These are phyloP conservation scores for Pythium folliculosum DNA, from an alignment of 352 stramenopile genomes.

Conservation along the genomic window DNA sequence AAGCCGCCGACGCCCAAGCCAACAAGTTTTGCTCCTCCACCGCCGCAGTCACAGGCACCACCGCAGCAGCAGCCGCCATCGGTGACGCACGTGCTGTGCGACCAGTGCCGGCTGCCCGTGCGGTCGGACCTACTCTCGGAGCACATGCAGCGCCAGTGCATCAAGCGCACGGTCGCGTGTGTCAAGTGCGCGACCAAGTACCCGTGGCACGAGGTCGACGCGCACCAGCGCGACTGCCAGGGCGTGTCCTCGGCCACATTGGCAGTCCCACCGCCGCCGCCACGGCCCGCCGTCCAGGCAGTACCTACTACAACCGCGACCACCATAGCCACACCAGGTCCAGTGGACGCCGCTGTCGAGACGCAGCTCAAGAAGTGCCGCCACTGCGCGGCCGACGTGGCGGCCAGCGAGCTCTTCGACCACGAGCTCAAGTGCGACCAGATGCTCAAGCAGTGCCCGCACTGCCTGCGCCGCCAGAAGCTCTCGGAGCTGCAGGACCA, in stretches of 20 bases:
- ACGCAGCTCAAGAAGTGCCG: slow-evolving; percentile 60
- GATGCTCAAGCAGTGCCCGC: slow-evolving; percentile 81
- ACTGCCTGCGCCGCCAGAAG: slow-evolving; percentile 80
- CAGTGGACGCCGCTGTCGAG: background rate
- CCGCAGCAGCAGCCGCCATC: background rate
- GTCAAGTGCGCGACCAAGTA: slow-evolving; percentile 41
- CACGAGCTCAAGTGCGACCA: slow-evolving; percentile 81
- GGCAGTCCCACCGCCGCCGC: background rate
- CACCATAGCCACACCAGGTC: background rate
- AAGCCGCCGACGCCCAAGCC: slow-evolving; percentile 1
- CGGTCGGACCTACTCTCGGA: slow-evolving; percentile 46
- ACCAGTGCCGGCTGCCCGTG: slow-evolving; percentile 52
- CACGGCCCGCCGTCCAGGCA: background rate
- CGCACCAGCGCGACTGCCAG: slow-evolving; percentile 33
- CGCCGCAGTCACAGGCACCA: background rate
- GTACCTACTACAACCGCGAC: background rate
- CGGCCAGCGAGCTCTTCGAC: slow-evolving; percentile 49
- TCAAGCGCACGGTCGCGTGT: slow-evolving; percentile 53
- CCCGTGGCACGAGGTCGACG: slow-evolving; percentile 46
- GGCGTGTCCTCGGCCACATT: background rate
- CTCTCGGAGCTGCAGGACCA: slow-evolving; percentile 78
- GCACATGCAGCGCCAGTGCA: slow-evolving; percentile 58
- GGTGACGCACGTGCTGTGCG: slow-evolving; percentile 34
- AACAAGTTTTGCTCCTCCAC: background rate
- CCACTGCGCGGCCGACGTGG: slow-evolving; percentile 56